phyloP scores from a whole-genome alignment of 1,284 basidiomycete species.

The Trametes versicolor region DNA sequence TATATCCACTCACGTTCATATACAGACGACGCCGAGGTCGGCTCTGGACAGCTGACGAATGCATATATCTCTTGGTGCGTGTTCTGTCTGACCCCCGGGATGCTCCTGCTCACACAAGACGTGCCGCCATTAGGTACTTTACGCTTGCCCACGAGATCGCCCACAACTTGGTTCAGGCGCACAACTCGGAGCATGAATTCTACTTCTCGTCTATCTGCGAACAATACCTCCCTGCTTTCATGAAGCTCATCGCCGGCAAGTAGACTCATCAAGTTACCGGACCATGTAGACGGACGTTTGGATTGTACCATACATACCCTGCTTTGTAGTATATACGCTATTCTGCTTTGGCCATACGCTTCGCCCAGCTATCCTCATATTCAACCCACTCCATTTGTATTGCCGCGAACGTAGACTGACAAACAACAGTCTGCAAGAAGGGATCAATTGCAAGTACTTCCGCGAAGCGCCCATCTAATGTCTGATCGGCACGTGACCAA shows the following conservation, averaged over 20 bases:
- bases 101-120: conserved; percentile 9
- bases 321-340: not conserved
- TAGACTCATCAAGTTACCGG: conserved; percentile 4
- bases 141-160: conserved; percentile 93
- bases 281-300: conserved; percentile 15
- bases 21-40: conserved; percentile 77
- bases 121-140: conserved; percentile 71
- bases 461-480: conserved; percentile 6
- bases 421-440: no score
- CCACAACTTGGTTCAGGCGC: conserved; percentile 82
- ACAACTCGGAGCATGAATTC: conserved; percentile 91
- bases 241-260: conserved; percentile 27
- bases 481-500: conserved; percentile 29
- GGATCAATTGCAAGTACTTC: not conserved
- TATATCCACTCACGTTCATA: conserved; percentile 14
- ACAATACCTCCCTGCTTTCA: conserved; percentile 33
- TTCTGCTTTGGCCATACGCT: not conserved
- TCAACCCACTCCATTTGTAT: no score
- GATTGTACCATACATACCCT: conserved; percentile 15
- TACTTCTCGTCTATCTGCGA: conserved; percentile 94
- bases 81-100: not conserved
- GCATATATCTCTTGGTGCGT: conserved; percentile 84
- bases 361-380: no score
- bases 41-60: conserved; percentile 62
- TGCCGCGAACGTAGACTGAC: no score